Evolutionary conservation across 768 basidiomycete genomes (phyloP), one percentile per base, ranked within the genome.

Genomic region (Collybia sordida): DNA sequence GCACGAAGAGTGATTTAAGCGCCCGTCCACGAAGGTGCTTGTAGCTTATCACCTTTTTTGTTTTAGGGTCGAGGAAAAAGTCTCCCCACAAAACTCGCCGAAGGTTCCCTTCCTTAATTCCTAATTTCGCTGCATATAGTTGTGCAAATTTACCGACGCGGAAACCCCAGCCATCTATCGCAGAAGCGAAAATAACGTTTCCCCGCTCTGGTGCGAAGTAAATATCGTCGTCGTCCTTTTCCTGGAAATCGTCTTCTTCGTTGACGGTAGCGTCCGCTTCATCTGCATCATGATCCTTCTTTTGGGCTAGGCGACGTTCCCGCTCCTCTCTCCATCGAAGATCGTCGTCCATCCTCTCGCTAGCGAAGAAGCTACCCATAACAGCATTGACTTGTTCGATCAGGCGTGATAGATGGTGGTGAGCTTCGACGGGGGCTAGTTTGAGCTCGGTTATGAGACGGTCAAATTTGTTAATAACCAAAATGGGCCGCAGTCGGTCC

Each of bases 311-410:
- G 11, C 94, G 81, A 18, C 83, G 79, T 59, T 98, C 93, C 23
- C 90, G 84, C 55, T 93, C 92, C 72, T 98, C 96, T 55, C 88
- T 75, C 93, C 97, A 97, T 12, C 92, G 78, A 18, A 93, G 68
- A 68, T 98, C 95, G 53, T 98, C 94, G 55, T 96, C 94, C 94
- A 98, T 97, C 15, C 97, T 75, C 54, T 98, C 96, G 2, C 88
- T 81, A 3, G 95, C 93, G 61, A 94, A 98, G 67, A 98, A 95
- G 50, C 83, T 83, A 0, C 97, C 97, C 93, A 98, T 96, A 44
- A 98, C 92, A 0, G 94, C 97, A 61, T 98, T 99, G 21, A 98
- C 95, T 60, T 97, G 92, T 65, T 98, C 96, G 45, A 99, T 92
- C 12, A 98, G 77, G 31, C 92, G 87, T 5, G 83, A 75, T n/a